A percentile compares a stretch with the other conserved stretches of the same genome.
Evolutionary conservation across 78 protist species (phyloP).

Genomic region (Planoprotostelium fungivorum): DNA sequence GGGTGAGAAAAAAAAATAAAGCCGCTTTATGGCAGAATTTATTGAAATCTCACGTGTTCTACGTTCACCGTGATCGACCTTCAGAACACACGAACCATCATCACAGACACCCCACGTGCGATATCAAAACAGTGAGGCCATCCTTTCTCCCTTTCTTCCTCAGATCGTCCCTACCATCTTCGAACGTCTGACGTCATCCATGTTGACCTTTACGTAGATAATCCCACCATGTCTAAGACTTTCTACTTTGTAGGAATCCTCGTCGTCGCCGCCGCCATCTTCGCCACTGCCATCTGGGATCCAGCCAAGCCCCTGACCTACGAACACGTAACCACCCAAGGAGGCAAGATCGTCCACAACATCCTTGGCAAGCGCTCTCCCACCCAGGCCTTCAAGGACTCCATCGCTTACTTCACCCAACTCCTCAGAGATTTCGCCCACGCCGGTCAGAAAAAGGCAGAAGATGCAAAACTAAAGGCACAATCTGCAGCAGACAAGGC

Average conservation of each 20-base stretch:
- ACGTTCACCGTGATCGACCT: no score
- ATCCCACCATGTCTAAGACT: background rate
- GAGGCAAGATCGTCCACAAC: background rate
- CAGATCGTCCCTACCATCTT: no score
- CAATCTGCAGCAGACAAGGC: background rate
- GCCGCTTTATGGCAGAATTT: no score
- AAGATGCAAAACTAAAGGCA: background rate
- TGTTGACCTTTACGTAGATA: no score
- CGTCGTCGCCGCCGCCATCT: background rate
- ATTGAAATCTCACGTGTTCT: no score
- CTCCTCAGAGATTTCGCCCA: background rate
- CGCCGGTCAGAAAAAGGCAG: background rate
- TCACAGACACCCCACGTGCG: no score
- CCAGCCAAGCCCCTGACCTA: background rate
- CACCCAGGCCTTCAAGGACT: background rate
- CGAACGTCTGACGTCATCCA: no score
- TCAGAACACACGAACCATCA: no score
- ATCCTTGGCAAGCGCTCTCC: background rate
- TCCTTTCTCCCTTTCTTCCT: no score
- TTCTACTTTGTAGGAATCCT: background rate
- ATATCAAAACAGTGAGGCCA: no score
- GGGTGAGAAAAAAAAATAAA: no score
- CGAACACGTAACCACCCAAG: background rate
- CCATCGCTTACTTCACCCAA: background rate
- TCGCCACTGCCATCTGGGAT: background rate